Evolutionary conservation across 208 protist genomes (phyloP).

Genomic region (Trypanosoma vivax): DNA sequence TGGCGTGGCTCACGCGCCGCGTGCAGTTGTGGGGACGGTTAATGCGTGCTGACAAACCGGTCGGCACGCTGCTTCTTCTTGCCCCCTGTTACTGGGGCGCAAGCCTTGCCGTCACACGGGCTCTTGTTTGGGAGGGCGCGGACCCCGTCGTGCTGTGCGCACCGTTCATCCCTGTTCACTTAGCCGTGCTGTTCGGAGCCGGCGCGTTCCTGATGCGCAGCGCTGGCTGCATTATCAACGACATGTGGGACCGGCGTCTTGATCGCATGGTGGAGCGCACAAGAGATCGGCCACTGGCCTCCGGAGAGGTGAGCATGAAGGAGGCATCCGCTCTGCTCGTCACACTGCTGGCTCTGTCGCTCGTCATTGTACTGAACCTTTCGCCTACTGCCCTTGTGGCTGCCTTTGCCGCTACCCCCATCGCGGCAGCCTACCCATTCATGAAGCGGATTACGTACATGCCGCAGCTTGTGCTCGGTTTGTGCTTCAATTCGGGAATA

Average conservation of each 20-base stretch:
- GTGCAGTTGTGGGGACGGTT: constrained; percentile 47
- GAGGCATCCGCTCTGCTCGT: constrained; percentile 44
- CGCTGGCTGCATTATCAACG: constrained; percentile 78
- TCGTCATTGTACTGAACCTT: constrained; percentile 61
- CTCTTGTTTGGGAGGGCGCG: constrained; percentile 80
- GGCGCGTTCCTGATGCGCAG: constrained; percentile 79
- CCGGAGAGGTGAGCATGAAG: constrained; percentile 39
- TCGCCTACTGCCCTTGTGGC: constrained; percentile 54
- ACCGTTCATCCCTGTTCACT: constrained; percentile 73
- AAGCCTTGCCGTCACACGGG: constrained; percentile 66
- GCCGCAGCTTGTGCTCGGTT: constrained; percentile 67
- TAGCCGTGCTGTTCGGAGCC: constrained; percentile 48
- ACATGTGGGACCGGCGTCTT: constrained; percentile 79
- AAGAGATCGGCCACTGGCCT: constrained; percentile 54
- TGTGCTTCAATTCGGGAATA: constrained; percentile 82
- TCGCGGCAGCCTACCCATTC: constrained; percentile 71
- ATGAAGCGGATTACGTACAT: constrained; percentile 81
- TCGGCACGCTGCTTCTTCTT: constrained; percentile 66
- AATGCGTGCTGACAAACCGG: constrained; percentile 59
- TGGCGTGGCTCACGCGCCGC: constrained; percentile 24
- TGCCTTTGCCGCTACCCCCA: constrained; percentile 48
- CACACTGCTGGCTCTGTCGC: constrained; percentile 30
- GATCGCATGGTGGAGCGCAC: constrained; percentile 70
- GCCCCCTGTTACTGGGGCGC: constrained; percentile 79
- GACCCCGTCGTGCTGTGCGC: constrained; percentile 71